Evolutionary conservation across 2,329 filamentous ascomycete genomes (phyloP), one percentile per base, ranked within the genome.

Genomic region (Claviceps digitariae): DNA sequence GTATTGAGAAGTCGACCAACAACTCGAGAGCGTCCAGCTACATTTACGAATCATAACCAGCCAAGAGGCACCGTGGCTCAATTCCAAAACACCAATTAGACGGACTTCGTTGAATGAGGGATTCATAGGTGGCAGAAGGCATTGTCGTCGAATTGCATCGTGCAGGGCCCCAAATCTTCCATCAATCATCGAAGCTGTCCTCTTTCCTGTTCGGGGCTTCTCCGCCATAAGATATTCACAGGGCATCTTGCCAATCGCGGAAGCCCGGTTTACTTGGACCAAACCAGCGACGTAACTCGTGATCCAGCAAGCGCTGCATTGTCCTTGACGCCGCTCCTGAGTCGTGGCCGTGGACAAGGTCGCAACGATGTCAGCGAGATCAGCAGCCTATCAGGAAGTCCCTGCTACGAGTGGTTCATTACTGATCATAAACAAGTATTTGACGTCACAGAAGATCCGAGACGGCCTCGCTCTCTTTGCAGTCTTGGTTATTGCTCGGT

Each of bases 401-500:
- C 62, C 61, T 58, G 57, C 55, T 45, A 43, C 63, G 58, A 59
- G 58, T 59, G 61, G 60, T 57, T 62, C 57, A 20, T 43, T 43
- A 54, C 57, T 57, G 49, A 57, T 58, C 51, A 59, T 57, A 52
- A 55, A 54, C 54, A 56, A 63, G 61, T 66, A 66, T 62, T 65
- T 66, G 55, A 67, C 56, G 52, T 55, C 53, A 57, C 60, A 64
- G 54, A 61, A 59, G 48, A 52, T 67, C 44, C 61, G 62, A 47
- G 57, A 58, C 52, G 63, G 62, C 27, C 60, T 69, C 41, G 61
- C 65, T 52, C 54, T 68, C 55, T 64, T 71, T 58, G 65, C 65
- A 53, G 53, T 72, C 52, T 57, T 68, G 54, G 53, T 67, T 54
- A 64, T 70, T 57, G 62, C 65, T 54, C 64, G 64, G 31, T 64